Conservation (phyloP, 805 yeast species). For the Starmera dryadoides region DNA sequence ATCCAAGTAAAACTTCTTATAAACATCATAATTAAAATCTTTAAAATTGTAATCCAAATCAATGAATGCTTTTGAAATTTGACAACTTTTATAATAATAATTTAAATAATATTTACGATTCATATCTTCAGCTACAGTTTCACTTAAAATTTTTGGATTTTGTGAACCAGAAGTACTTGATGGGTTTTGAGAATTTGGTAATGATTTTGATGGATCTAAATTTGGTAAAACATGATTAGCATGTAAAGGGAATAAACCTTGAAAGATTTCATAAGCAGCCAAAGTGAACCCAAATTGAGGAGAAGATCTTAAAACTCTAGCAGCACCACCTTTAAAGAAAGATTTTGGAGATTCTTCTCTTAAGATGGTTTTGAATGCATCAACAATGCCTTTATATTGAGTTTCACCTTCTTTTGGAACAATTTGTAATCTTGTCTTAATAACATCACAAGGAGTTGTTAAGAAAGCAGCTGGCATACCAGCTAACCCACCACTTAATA, state of each 20-base stretch:
- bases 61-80: conserved; percentile 52
- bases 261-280: conserved; percentile 94
- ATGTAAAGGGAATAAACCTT: conserved; percentile 65
- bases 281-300: conserved; percentile 97
- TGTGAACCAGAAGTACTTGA: conserved; percentile 1
- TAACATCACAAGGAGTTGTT: conserved; percentile 96
- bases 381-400: conserved; percentile 65
- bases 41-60: conserved; percentile 59
- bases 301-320: conserved; percentile 89
- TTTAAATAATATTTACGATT: conserved; percentile 34
- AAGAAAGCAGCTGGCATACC: conserved; percentile 97
- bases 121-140: conserved; percentile 32
- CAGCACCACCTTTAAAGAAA: conserved; percentile 94
- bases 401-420: conserved; percentile 74
- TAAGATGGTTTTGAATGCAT: conserved; percentile 68
- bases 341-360: conserved; percentile 81
- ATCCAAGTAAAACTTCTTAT: conserved; percentile 26
- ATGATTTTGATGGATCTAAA: conserved; percentile 15
- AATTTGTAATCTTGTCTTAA: conserved; percentile 89
- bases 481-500: conserved; percentile 86
- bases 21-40: conserved; percentile 43
- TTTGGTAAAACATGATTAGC: conserved; percentile 16
- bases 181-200: conserved; percentile 7
- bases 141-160: conserved; percentile 7
- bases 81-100: conserved; percentile 49